Evolutionary conservation across 2,329 filamentous ascomycete species (phyloP).

Genomic region (Cyphellophora europaea): DNA sequence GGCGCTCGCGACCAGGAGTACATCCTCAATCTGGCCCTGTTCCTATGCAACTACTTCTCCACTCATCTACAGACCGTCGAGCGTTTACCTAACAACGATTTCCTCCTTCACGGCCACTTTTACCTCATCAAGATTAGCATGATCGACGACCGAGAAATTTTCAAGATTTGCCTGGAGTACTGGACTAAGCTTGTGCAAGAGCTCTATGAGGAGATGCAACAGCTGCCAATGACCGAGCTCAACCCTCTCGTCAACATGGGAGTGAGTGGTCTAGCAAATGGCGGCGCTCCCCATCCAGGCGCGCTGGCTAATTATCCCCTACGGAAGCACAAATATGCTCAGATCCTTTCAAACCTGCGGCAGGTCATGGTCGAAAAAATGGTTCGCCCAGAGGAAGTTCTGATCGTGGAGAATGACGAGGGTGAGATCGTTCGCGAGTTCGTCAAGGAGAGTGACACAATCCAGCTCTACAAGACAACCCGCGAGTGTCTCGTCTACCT

Average conservation of each 20-base stretch:
- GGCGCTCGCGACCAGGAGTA: slow-evolving; percentile 95
- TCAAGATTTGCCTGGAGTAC: slow-evolving; percentile 98
- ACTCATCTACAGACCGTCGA: slow-evolving; percentile 91
- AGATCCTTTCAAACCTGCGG: slow-evolving; percentile 85
- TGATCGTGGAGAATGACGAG: slow-evolving; percentile 99
- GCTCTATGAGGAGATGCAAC: slow-evolving; percentile 97
- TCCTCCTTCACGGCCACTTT: slow-evolving; percentile 90
- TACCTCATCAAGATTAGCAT: slow-evolving; percentile 97
- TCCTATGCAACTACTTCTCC: slow-evolving; percentile 93
- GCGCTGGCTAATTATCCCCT: slow-evolving; percentile 85
- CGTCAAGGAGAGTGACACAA: slow-evolving; percentile 98
- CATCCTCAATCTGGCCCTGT: slow-evolving; percentile 90
- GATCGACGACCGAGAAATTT: slow-evolving; percentile 97
- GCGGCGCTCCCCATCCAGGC: slow-evolving; percentile 74
- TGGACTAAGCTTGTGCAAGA: slow-evolving; percentile 98
- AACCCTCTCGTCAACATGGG: slow-evolving; percentile 81
- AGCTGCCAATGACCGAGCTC: slow-evolving; percentile 83
- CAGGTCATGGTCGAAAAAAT: slow-evolving; percentile 99
- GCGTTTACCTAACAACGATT: slow-evolving; percentile 89
- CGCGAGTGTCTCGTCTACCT: slow-evolving; percentile 94
- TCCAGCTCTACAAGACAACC: slow-evolving; percentile 98
- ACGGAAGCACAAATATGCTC: slow-evolving; percentile 95
- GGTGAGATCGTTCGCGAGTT: slow-evolving; percentile 98
- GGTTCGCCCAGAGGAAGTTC: slow-evolving; percentile 93
- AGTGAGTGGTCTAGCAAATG: slow-evolving; percentile 59